phyloP scores from a whole-genome alignment of 176 grass and related monocot genomes.

The sorghum (Sorghum bicolor) region Sorghum_bicolor_NCBIv3 NC_012874.2:8599501-8600000 shows the following conservation, averaged over 20 bases:
- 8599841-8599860: conserved; percentile 8
- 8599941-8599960: conserved; percentile 53
- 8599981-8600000: neutral
- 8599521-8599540: conserved; percentile 97
- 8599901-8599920: conserved; percentile 74
- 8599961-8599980: conserved; percentile 49
- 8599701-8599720: conserved; percentile 98
- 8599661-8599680: conserved; percentile 98
- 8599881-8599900: conserved; percentile 89
- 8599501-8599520: conserved; percentile 91
- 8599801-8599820: neutral
- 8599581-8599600: conserved; percentile 26
- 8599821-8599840: neutral
- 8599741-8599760: conserved; percentile 20
- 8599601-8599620: conserved; percentile 54
- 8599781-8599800: conserved; percentile 24
- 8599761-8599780: neutral
- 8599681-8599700: conserved; percentile 98
- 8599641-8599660: conserved; percentile 92
- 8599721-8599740: conserved; percentile 84
- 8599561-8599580: conserved; percentile 3
- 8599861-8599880: conserved; percentile 77
- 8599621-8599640: conserved; percentile 93
- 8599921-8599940: conserved; percentile 61
- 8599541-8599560: conserved; percentile 38